Conservation (phyloP, 768 basidiomycete genomes). For the Russula earlei region DNA sequence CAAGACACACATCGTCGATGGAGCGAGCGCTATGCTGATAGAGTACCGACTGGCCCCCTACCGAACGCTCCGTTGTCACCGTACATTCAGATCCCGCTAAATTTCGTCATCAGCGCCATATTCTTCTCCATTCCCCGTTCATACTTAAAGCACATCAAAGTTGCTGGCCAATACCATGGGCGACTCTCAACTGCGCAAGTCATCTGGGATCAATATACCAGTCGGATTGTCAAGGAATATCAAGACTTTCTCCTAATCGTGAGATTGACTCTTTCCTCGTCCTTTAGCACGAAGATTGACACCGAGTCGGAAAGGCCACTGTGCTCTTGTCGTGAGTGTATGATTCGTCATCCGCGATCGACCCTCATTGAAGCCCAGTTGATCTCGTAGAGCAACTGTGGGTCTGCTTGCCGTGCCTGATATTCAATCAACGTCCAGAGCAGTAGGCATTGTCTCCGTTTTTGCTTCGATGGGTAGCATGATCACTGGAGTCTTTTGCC, state of each 20-base stretch:
- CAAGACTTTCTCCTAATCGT: slow-evolving; percentile 49
- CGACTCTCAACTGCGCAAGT: slow-evolving; percentile 39
- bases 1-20: slow-evolving; percentile 27
- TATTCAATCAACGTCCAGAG: slow-evolving; percentile 26
- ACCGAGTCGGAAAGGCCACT: slow-evolving; percentile 32
- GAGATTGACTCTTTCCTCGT: slow-evolving; percentile 19
- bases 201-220: slow-evolving; percentile 42
- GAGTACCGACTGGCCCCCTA: slow-evolving; percentile 18
- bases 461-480: slow-evolving; percentile 47
- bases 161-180: slow-evolving; percentile 40
- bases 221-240: slow-evolving; percentile 44
- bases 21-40: slow-evolving; percentile 19
- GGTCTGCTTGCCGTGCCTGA: slow-evolving; percentile 38
- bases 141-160: slow-evolving; percentile 41
- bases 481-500: slow-evolving; percentile 45
- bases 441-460: slow-evolving; percentile 36
- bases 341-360: background rate
- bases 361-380: background rate
- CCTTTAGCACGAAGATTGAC: background rate
- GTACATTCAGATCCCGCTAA: slow-evolving; percentile 25
- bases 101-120: slow-evolving; percentile 33
- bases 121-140: slow-evolving; percentile 47
- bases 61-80: slow-evolving; percentile 6
- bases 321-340: slow-evolving; percentile 42
- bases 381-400: slow-evolving; percentile 36